A percentile compares a stretch with the other conserved stretches of the same genome.
These are phyloP conservation scores for Pseudocercospora crystallina DNA, from an alignment of 2,329 filamentous ascomycete species.

Conservation along the genomic window DNA sequence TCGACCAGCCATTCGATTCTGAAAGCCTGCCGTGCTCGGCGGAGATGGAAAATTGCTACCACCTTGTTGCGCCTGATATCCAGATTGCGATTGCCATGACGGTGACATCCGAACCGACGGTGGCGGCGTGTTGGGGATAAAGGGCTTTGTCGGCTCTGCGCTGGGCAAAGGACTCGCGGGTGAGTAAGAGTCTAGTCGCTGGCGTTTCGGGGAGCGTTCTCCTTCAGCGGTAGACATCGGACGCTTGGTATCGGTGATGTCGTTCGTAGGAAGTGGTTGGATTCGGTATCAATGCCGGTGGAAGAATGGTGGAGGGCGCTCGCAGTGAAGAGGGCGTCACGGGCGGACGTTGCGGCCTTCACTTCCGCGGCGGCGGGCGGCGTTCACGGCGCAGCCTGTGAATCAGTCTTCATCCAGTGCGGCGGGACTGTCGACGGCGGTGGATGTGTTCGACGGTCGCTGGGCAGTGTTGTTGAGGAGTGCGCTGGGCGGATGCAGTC, in stretches of 20 bases:
- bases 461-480: slow-evolving; percentile 2
- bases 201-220: slow-evolving; percentile 38
- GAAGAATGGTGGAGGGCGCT: too few species aligned
- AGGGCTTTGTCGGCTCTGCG: slow-evolving; percentile 46
- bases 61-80: slow-evolving; percentile 18
- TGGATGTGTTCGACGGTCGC: background rate
- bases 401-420: too few species aligned
- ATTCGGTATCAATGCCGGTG: too few species aligned
- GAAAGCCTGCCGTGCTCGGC: slow-evolving; percentile 40
- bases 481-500: background rate
- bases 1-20: slow-evolving; percentile 28
- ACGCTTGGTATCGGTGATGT: too few species aligned
- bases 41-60: slow-evolving; percentile 40
- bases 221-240: slow-evolving; percentile 32
- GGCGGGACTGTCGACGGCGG: too few species aligned
- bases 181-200: slow-evolving; percentile 43
- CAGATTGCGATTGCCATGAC: slow-evolving; percentile 39
- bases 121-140: slow-evolving; percentile 46
- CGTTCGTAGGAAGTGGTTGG: too few species aligned
- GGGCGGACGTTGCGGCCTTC: too few species aligned
- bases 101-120: slow-evolving; percentile 50
- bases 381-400: too few species aligned
- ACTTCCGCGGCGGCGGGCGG: too few species aligned
- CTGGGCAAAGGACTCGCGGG: slow-evolving; percentile 38
- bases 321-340: too few species aligned